These are phyloP conservation scores for Zhuliangozyma parablackwelliae DNA, from an alignment of 1,139 yeast species.

Conservation along the genomic window DNA sequence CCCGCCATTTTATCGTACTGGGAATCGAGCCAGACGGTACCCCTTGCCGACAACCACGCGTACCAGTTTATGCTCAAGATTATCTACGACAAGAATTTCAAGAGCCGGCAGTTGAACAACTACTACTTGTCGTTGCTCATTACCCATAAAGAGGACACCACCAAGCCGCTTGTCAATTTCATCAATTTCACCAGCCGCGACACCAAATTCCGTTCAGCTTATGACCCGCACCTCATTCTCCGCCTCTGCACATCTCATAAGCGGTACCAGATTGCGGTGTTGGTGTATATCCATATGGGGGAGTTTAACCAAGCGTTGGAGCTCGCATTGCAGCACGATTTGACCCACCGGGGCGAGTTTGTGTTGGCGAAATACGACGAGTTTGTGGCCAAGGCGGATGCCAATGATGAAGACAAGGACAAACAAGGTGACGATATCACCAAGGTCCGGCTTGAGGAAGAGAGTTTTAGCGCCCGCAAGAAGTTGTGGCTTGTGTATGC, in stretches of 20 bases:
- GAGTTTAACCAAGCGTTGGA: slow-evolving; percentile 78
- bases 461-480: slow-evolving; percentile 50
- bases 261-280: slow-evolving; percentile 62
- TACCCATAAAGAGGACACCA: slow-evolving; percentile 36
- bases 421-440: slow-evolving; percentile 3
- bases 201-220: slow-evolving; percentile 17
- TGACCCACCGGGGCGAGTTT: slow-evolving; percentile 53
- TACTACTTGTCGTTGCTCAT: slow-evolving; percentile 70
- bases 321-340: slow-evolving; percentile 60
- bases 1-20: slow-evolving; percentile 75
- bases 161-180: slow-evolving; percentile 25
- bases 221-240: slow-evolving; percentile 70
- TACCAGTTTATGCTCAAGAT: slow-evolving; percentile 59
- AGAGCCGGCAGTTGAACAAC: slow-evolving; percentile 58
- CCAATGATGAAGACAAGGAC: slow-evolving; percentile 5
- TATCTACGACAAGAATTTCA: slow-evolving; percentile 48
- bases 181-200: slow-evolving; percentile 16
- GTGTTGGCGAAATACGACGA: slow-evolving; percentile 31
- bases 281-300: slow-evolving; percentile 61
- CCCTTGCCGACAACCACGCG: slow-evolving; percentile 52
- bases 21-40: slow-evolving; percentile 31
- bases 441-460: slow-evolving; percentile 29
- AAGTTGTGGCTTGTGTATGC: slow-evolving; percentile 73
- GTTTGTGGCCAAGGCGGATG: slow-evolving; percentile 6
- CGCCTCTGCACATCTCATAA: slow-evolving; percentile 64